These are phyloP conservation scores for Cinnamomum chago DNA, from an alignment of 164 flowering plant genomes.

Conservation along the genomic window DNA sequence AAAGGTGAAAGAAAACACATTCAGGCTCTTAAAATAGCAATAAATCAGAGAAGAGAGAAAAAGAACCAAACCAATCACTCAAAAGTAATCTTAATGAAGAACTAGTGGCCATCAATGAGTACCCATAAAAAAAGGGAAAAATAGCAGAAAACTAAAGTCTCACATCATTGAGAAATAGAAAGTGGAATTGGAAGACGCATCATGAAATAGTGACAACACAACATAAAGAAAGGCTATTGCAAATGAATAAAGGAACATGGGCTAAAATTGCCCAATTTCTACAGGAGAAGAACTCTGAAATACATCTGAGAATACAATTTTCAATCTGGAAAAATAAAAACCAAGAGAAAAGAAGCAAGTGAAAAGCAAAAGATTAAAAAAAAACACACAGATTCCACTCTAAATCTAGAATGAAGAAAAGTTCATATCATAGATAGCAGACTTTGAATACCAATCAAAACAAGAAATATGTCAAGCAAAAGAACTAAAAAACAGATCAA, in stretches of 20 bases:
- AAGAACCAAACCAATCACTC: constrained; percentile 9
- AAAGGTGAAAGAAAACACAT: constrained; percentile 26
- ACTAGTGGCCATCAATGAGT: constrained; percentile 5
- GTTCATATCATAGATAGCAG: background rate
- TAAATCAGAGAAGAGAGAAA: constrained; percentile 18
- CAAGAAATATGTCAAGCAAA: background rate
- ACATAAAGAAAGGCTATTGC: background rate
- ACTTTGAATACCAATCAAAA: background rate
- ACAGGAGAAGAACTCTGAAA: background rate
- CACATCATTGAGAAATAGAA: constrained; percentile 10
- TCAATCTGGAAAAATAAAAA: background rate
- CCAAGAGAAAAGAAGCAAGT: background rate
- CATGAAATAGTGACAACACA: background rate
- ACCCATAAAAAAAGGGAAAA: background rate
- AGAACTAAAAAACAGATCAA: background rate
- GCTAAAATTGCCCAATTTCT: background rate
- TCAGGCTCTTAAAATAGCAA: constrained; percentile 15
- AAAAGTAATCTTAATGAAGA: constrained; percentile 3
- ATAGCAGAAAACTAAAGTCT: background rate
- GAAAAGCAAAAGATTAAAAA: background rate
- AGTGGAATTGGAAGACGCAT: constrained; percentile 7
- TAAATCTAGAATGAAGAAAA: background rate
- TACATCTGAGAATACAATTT: background rate
- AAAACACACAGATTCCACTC: background rate
- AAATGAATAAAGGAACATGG: background rate